Evolutionary conservation across 2,329 filamentous ascomycete genomes (phyloP), one percentile per base, ranked within the genome.

Genomic region (Trichoderma sp.): DNA sequence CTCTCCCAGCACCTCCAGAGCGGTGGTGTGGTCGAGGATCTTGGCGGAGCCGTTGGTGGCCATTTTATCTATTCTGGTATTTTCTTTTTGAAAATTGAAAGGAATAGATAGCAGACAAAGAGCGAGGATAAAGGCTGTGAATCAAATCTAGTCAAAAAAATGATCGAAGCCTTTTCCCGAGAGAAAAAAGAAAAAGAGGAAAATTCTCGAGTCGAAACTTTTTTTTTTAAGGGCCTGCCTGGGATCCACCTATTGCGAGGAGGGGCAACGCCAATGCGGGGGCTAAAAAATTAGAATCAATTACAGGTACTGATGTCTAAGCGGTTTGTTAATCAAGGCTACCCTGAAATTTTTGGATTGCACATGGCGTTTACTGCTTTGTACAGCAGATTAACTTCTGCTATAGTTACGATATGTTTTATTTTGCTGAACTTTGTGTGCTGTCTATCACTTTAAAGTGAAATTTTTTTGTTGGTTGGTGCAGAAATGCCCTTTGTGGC

Each of bases 1-100:
- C 80, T 95, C 90, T 82, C 92, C 88, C 82, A 98, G 88, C 76
- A 95, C 84, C 80, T 97, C 91, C 75, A 95, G 84, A 75, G 95
- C 96, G 80, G 87, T 91, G 80, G 87, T 85, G 86, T 87, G 87
- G 86, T 97, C 93, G 77, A 94, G 86, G 80, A 91, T 86, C 82
- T 90, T 84, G 76, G 85, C 83, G 74, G 86, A 83, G 76, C 83
- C 81, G 80, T 84, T 86, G 74, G 84, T 84, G 82, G 92, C 89
- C 93, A 96, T 96, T 76, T 80, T 88, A 43, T 43, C 39, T 43
- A 43, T 82, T 78, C 53, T 21, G 15, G 15, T 30, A 14, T 67
- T 57, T 39, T 30, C 18, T 34, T 8, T 18, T 18, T 14, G 58
- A n/a, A 18, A 15, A 24, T 15, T 21, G 21, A 69, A 60, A 36